Percentiles rank a stretch among this genome's conserved stretches.
phyloP scores from a whole-genome alignment of 805 yeast genomes.

The Wickerhamiella musiphila region DNA sequence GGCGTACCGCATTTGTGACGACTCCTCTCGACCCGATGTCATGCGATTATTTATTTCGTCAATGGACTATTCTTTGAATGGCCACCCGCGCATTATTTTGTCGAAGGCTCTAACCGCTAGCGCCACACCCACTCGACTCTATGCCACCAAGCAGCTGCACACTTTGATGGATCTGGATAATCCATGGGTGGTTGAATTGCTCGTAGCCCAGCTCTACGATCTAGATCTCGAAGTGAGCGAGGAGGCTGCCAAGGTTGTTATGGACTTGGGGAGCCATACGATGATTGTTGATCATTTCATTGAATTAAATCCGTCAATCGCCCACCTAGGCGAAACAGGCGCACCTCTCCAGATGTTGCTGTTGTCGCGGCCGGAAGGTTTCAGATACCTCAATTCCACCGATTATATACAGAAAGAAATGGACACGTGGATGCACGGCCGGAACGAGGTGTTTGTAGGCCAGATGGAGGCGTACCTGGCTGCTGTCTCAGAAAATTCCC shows the following conservation, averaged over 20 bases:
- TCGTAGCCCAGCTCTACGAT: conserved; percentile 59
- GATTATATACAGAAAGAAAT: conserved; percentile 51
- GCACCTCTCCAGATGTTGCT: conserved; percentile 45
- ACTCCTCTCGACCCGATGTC: conserved; percentile 15
- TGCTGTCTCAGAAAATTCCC: background rate
- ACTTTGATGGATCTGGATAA: conserved; percentile 17
- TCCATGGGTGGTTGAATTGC: conserved; percentile 32
- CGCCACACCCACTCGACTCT: conserved; percentile 32
- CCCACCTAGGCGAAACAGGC: conserved; percentile 33
- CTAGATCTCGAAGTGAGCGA: conserved; percentile 36
- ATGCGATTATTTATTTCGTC: conserved; percentile 32
- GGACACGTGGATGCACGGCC: conserved; percentile 41
- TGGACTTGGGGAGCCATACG: conserved; percentile 32
- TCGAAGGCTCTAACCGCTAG: conserved; percentile 45
- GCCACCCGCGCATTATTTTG: conserved; percentile 52
- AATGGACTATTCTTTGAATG: conserved; percentile 40
- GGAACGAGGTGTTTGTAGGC: conserved; percentile 19
- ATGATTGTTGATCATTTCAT: conserved; percentile 36
- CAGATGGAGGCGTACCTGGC: conserved; percentile 21
- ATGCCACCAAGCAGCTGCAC: conserved; percentile 39
- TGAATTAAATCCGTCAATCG: conserved; percentile 36
- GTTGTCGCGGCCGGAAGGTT: conserved; percentile 52
- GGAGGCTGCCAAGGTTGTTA: conserved; percentile 37
- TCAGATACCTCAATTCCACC: conserved; percentile 38
- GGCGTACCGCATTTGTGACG: conserved; percentile 38